phyloP scores from a whole-genome alignment of 2,329 filamentous ascomycete genomes.

The Epichloe gansuensis region DNA sequence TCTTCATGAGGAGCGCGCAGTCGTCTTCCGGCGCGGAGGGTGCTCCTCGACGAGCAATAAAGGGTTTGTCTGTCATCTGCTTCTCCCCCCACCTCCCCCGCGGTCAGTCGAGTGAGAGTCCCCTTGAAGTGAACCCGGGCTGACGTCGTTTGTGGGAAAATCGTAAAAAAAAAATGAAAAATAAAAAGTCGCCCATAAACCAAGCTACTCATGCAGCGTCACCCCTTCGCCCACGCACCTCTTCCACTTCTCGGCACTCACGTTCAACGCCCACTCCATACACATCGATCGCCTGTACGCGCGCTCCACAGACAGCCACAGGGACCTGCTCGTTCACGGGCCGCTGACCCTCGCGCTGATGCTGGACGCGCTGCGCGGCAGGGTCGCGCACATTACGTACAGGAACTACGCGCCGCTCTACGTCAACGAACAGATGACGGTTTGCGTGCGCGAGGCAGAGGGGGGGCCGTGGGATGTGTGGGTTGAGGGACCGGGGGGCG shows the following conservation, averaged over 20 bases:
- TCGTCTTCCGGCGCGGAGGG: constrained; percentile 5
- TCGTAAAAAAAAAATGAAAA: background rate
- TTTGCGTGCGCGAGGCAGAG: constrained; percentile 47
- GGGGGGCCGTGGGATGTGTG: constrained; percentile 45
- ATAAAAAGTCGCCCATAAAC: constrained; percentile 14
- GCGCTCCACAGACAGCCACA: constrained; percentile 58
- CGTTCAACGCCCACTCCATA: constrained; percentile 84
- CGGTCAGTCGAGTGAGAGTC: too few relatives aligned
- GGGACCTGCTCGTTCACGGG: constrained; percentile 70
- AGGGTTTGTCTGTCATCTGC: constrained; percentile 10
- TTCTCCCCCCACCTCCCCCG: background rate
- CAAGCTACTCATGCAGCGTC: constrained; percentile 36
- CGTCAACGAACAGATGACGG: constrained; percentile 53
- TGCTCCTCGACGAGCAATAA: constrained; percentile 12
- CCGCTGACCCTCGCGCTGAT: constrained; percentile 70
- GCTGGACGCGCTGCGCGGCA: constrained; percentile 44
- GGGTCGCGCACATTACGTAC: constrained; percentile 54
- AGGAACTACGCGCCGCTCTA: constrained; percentile 73
- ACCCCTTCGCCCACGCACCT: constrained; percentile 58
- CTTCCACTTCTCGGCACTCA: constrained; percentile 82
- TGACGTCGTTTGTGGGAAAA: too few relatives aligned
- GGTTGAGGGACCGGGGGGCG: constrained; percentile 48
- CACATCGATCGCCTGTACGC: constrained; percentile 69
- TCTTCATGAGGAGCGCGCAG: constrained; percentile 33
- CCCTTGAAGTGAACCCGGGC: too few relatives aligned